phyloP scores from a whole-genome alignment of 768 basidiomycete species.

The Pulveroboletus sp. region DNA sequence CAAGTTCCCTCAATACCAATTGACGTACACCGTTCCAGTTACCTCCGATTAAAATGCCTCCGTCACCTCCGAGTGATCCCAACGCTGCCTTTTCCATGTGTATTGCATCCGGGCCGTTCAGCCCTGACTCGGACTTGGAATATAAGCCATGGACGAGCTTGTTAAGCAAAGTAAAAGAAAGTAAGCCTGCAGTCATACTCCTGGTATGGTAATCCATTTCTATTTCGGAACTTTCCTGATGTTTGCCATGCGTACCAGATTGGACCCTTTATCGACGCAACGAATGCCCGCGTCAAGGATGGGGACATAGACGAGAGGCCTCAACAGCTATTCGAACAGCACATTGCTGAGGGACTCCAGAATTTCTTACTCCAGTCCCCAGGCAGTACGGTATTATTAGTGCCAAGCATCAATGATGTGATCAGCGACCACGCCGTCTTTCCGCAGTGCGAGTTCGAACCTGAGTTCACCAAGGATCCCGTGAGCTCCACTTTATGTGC shows the following conservation, averaged over 20 bases:
- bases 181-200: conserved; percentile 71
- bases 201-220: conserved; percentile 46
- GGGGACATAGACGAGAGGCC: conserved; percentile 72
- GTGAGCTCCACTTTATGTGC: conserved; percentile 35
- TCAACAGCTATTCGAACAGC: conserved; percentile 58
- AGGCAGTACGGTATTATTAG: conserved; percentile 64
- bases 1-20: background rate
- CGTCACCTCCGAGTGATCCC: conserved; percentile 29
- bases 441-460: conserved; percentile 69
- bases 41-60: conserved; percentile 52
- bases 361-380: conserved; percentile 58
- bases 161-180: conserved; percentile 51
- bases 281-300: conserved; percentile 66
- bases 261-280: conserved; percentile 85
- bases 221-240: background rate
- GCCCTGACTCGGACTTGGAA: conserved; percentile 66
- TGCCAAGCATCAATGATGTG: conserved; percentile 82
- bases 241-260: conserved; percentile 43
- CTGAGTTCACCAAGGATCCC: conserved; percentile 42
- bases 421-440: conserved; percentile 76
- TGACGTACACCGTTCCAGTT: conserved; percentile 39
- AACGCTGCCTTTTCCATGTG: conserved; percentile 56
- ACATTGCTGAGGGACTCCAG: conserved; percentile 55
- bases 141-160: conserved; percentile 70
- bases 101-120: conserved; percentile 85